These are phyloP conservation scores for Andrographis paniculata DNA, from an alignment of 305 asterid species.

Conservation along the genomic window DNA sequence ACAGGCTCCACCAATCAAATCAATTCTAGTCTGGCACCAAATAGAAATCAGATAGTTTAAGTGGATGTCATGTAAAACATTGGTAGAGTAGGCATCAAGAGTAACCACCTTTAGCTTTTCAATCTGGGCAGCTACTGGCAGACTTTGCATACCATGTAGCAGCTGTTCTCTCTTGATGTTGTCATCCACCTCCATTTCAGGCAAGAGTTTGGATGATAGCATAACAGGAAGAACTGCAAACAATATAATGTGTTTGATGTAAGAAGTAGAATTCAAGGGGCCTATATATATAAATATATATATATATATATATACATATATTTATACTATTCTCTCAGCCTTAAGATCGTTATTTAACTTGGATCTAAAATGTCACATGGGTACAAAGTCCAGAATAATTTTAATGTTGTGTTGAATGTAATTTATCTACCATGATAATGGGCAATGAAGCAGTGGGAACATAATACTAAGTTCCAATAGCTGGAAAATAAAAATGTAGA, in stretches of 20 bases:
- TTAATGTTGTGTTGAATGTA: neutral
- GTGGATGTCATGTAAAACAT: constrained; percentile 8
- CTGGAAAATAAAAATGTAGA: neutral
- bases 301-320: neutral
- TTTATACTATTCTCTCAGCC: neutral
- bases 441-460: neutral
- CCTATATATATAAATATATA: too few relatives aligned
- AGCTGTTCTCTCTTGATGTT: constrained; percentile 77
- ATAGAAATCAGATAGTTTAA: constrained; percentile 18
- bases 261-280: constrained; percentile 12
- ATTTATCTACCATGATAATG: neutral
- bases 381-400: neutral
- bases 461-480: neutral
- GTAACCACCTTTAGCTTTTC: constrained; percentile 66
- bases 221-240: constrained; percentile 87
- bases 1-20: constrained; percentile 84
- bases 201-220: constrained; percentile 91
- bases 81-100: constrained; percentile 3
- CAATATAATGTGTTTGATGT: constrained; percentile 7
- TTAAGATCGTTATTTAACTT: neutral
- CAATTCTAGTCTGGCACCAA: constrained; percentile 59
- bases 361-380: neutral
- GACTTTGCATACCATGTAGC: constrained; percentile 72
- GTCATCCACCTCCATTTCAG: constrained; percentile 94
- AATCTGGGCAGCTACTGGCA: constrained; percentile 65